A percentile compares a stretch with the other conserved stretches of the same genome.
phyloP scores from a whole-genome alignment of 2,329 filamentous ascomycete genomes.

The Seiridium unicorne region DNA sequence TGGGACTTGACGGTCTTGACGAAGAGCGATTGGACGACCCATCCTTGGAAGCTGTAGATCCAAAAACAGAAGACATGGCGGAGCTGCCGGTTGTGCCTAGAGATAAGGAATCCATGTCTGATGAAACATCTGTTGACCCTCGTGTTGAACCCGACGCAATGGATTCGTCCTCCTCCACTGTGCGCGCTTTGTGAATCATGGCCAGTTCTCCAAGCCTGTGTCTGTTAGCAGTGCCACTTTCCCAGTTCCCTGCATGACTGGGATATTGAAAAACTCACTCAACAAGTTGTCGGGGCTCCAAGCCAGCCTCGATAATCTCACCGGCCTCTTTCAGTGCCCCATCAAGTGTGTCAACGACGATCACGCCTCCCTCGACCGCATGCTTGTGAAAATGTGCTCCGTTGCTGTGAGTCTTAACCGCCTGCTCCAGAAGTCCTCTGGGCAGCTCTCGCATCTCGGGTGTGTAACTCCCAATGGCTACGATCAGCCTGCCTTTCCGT shows the following conservation, averaged over 20 bases:
- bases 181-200: slow-evolving; percentile 50
- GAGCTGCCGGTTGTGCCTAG: slow-evolving; percentile 23
- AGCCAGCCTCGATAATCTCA: slow-evolving; percentile 76
- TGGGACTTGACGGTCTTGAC: neutral
- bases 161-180: slow-evolving; percentile 35
- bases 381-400: slow-evolving; percentile 66
- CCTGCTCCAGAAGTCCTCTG: slow-evolving; percentile 69
- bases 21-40: neutral
- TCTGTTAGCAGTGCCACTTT: neutral
- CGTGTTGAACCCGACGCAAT: slow-evolving; percentile 22
- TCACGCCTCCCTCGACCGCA: slow-evolving; percentile 60
- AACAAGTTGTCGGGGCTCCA: slow-evolving; percentile 74
- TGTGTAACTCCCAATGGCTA: slow-evolving; percentile 69
- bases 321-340: slow-evolving; percentile 81
- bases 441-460: slow-evolving; percentile 81
- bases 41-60: slow-evolving; percentile 10
- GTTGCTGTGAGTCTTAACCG: slow-evolving; percentile 42
- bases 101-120: slow-evolving; percentile 32
- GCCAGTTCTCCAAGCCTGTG: slow-evolving; percentile 72
- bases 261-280: slow-evolving; percentile 51
- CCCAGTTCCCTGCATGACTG: no score
- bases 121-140: slow-evolving; percentile 27
- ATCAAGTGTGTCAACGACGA: slow-evolving; percentile 75
- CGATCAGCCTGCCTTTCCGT: slow-evolving; percentile 68
- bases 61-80: slow-evolving; percentile 41